Evolutionary conservation across 495 filamentous ascomycete species (phyloP).

Genomic region (Rhypophila decipiens): DNA sequence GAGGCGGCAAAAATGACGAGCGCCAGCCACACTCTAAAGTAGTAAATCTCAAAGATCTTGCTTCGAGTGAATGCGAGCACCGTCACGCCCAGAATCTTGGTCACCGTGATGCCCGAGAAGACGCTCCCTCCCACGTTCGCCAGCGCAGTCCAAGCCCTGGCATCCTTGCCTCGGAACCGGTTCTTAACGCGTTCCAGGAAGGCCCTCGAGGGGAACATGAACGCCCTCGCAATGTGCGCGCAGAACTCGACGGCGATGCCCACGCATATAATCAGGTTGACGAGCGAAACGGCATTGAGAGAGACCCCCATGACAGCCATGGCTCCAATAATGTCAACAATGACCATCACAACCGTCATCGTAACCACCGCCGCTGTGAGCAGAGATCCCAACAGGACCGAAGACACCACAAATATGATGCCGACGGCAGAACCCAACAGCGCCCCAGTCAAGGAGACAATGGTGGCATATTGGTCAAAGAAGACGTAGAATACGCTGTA

Average conservation of each 20-base stretch:
- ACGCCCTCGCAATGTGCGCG: constrained; percentile 91
- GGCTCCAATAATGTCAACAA: constrained; percentile 88
- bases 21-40: constrained; percentile 92
- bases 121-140: constrained; percentile 91
- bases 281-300: constrained; percentile 94
- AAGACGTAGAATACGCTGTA: constrained; percentile 98
- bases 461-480: constrained; percentile 92
- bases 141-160: constrained; percentile 82
- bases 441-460: constrained; percentile 68
- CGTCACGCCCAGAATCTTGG: constrained; percentile 85
- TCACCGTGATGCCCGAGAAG: constrained; percentile 92
- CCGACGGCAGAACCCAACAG: constrained; percentile 76
- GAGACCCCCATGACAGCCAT: constrained; percentile 87
- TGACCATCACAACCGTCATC: constrained; percentile 80
- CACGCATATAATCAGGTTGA: constrained; percentile 94
- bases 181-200: constrained; percentile 69
- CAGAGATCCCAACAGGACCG: constrained; percentile 74
- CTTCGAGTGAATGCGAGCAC: constrained; percentile 91
- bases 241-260: constrained; percentile 97
- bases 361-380: constrained; percentile 77
- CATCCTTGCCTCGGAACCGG: constrained; percentile 68
- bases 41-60: constrained; percentile 99
- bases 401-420: constrained; percentile 73
- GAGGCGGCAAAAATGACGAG: constrained; percentile 82
- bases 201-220: constrained; percentile 77